Base-by-base conservation (phyloP, 2,329 filamentous ascomycete species). In the Boeremia exigua region DNA sequence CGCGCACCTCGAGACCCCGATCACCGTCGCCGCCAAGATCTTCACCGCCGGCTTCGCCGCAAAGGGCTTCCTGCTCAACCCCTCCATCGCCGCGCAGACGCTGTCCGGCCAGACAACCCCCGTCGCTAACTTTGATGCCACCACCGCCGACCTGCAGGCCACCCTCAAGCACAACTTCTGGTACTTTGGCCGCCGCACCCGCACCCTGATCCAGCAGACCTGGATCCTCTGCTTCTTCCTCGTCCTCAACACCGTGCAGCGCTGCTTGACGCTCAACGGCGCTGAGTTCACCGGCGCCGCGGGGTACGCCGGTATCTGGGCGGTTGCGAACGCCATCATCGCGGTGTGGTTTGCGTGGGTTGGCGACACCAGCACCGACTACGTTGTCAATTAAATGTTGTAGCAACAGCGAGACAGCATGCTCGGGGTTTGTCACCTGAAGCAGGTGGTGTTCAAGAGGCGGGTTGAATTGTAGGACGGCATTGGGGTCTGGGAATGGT, bases 301-400 rank as follows among this genome's bases (percentile, higher is more conserved):
- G 3, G 85, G 83, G 0, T 98, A 92, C 81, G 87, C 90, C 2
- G 79, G 80, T 19, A 80, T 94, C 32, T 97, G 92, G 92, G 85
- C 84, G n/a, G 66, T 82, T 19, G 89, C 88, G 6, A 83, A 85
- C 3, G 71, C 83, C 11, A 69, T 88, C 49, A 84, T 85, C 2
- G 89, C 88, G 75, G 81, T 63, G 71, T 84, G 71, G 75, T 84
- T 72, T 79, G 76, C 73, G 10, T 84, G 80, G 79, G 77, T 83
- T 12, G 81, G 78, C 11, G 76, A 81, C 19, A 70, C 68, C 6
- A 67, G 65, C 38, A 53, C 62, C 1, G 62, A 67, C 27, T 69
- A 69, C 30, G 54, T 42, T 15, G 40, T 57, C 43, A 57, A 57
- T 48, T 57, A 53, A 37, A 9, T n/a, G 29, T 6, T 8, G 8